A percentile compares a stretch with the other conserved stretches of the same genome.
Evolutionary conservation across 495 filamentous ascomycete species (phyloP).

Genomic region (Penicillium canescens): DNA sequence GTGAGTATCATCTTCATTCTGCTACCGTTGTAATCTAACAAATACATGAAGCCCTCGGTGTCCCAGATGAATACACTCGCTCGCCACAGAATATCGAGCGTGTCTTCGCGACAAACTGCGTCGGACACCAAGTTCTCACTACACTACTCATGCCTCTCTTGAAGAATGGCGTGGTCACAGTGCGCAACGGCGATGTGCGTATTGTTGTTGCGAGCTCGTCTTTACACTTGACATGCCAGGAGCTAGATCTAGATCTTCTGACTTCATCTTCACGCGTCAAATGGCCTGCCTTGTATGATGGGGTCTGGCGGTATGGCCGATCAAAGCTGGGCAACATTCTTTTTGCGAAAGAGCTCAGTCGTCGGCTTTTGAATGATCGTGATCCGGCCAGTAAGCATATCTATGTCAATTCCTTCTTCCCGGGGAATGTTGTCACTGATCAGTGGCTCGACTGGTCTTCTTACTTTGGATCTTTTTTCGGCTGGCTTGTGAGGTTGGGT

Average conservation of each 20-base stretch:
- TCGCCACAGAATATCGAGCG: conserved; percentile 32
- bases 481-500: conserved; percentile 4
- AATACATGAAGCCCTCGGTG: conserved; percentile 1
- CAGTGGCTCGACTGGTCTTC: conserved; percentile 35
- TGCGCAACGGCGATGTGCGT: conserved; percentile 19
- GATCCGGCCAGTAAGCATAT: conserved; percentile 24
- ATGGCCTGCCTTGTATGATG: conserved; percentile 17
- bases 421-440: conserved; percentile 41
- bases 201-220: conserved; percentile 33
- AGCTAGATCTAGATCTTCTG: conserved; percentile 24
- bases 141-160: conserved; percentile 35
- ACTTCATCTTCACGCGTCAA: conserved; percentile 19
- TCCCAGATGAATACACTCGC: conserved; percentile 20
- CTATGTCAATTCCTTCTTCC: conserved; percentile 39
- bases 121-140: conserved; percentile 38
- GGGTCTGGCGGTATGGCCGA: conserved; percentile 37
- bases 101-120: conserved; percentile 41
- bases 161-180: conserved; percentile 11
- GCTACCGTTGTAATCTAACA: background rate
- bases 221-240: conserved; percentile 25
- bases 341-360: conserved; percentile 36
- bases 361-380: conserved; percentile 15
- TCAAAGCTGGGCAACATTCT: conserved; percentile 47
- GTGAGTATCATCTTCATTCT: conserved; percentile 13
- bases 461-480: conserved; percentile 23